phyloP scores from a whole-genome alignment of 345 rosid genomes.

The Eucalyptus pauciflora region DNA sequence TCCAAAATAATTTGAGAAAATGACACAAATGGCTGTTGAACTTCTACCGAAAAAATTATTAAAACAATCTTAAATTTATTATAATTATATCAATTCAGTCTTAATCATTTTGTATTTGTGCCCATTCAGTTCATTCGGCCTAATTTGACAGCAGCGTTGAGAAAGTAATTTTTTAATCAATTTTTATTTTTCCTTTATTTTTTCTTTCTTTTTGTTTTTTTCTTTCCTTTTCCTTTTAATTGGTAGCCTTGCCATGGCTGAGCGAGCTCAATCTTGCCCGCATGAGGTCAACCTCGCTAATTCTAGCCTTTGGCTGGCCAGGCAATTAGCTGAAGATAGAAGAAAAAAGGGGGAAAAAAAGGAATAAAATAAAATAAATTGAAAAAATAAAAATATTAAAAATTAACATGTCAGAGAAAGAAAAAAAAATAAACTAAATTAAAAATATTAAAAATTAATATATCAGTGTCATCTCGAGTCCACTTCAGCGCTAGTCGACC shows the following conservation, averaged over 20 bases:
- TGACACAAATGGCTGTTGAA: rapidly evolving
- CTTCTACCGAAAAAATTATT: rapidly evolving
- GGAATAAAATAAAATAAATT: too few relatives aligned
- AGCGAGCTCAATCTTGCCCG: rapidly evolving
- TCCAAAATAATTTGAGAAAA: background rate
- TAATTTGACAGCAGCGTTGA: rapidly evolving
- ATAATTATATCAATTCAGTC: rapidly evolving
- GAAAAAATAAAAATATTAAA: too few relatives aligned
- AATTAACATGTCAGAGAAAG: too few relatives aligned
- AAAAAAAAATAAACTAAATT: too few relatives aligned
- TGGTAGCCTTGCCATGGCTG: rapidly evolving
- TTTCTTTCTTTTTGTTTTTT: rapidly evolving
- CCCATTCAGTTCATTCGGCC: rapidly evolving
- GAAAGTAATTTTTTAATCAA: too few relatives aligned
- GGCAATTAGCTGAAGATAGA: rapidly evolving
- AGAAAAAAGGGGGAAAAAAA: too few relatives aligned
- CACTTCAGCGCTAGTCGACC: rapidly evolving
- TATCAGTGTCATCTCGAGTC: rapidly evolving
- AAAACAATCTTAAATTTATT: rapidly evolving
- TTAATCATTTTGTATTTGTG: too few relatives aligned
- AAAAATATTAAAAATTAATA: too few relatives aligned
- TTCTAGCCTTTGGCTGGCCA: rapidly evolving
- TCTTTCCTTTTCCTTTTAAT: rapidly evolving
- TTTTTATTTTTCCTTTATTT: too few relatives aligned
- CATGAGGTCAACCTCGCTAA: rapidly evolving